Base-by-base conservation (phyloP, 2,329 filamentous ascomycete species). In the Aspergillus niger region DNA sequence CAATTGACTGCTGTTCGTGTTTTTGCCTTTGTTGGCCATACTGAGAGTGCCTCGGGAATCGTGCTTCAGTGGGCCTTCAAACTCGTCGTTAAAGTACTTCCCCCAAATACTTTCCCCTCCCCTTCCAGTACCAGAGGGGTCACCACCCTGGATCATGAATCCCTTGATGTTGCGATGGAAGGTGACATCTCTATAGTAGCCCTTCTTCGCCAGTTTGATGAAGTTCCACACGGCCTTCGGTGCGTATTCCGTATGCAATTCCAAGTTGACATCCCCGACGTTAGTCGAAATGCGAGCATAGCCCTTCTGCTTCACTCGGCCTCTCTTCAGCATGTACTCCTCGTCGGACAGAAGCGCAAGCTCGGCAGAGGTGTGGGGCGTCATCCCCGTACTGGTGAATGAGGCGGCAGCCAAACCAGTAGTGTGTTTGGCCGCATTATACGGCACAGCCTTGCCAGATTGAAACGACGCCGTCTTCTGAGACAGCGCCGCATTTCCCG, bases 21-120 rank as follows among this genome's bases (percentile, higher is more conserved):
- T 94, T 73, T 97, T 97, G 60, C 95, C 95, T 74, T 99, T 99
- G 77, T 99, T 99, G 43, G 95, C 95, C 95, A 99, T 99, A 67
- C 89, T 92, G 26, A 96, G 73, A 0, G 93, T 85, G 11, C 95
- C 95, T 28, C 93, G 83, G 0, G 83, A 80, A 71, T 92, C 89
- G 70, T 99, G 95, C n/a, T 89, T 90, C 43, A 92, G 77, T 0
- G 94, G 92, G 0, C 93, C 92, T 15, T 97, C 92, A 64, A 98
- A 89, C 74, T 99, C 95, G 74, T 99, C 95, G 56, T 89, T 84
- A 71, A 99, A 99, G 63, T 92, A 91, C 77, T 96, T 96, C 60
- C 91, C 91, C 95, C 95, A 99, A 62, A 96, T 88, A 70, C 91
- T 96, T 52, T 87, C 81, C 0, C 95, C 95, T n/a, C 95, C 95